Base-by-base conservation (phyloP, 768 basidiomycete species). In the Pulveroboletus frians region DNA sequence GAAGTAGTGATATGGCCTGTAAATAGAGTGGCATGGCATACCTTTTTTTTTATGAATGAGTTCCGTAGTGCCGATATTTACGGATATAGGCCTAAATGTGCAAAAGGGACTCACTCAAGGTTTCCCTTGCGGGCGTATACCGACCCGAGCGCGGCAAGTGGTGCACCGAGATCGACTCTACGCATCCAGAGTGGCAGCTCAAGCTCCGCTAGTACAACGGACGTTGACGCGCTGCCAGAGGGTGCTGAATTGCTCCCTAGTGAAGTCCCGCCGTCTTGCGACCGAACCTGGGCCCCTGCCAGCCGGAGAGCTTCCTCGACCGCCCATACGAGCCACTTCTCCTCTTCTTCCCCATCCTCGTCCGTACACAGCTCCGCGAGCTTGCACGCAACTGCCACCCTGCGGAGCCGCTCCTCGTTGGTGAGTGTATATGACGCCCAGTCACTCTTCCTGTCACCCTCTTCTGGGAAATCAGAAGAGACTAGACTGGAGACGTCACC, bases 21-120 rank as follows among this genome's bases (percentile, higher is more conserved):
- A 84, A 69, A 63, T 86, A 86, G 5, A 87, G 71, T 3, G 78
- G 76, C 57, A 82, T 69, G 0, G 85, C 84, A 54, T 76, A 82
- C 20, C 85, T 87, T 47, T 43, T 23, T 31, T 32, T 15, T 2
- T 11, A 5, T 6, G 9, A 9, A 34, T 18, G 43, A 31, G 34
- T 21, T 40, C 40, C 15, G 32, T 30, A 43, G 23, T 7, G 20
- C 15, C 4, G 7, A 23, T 21, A 36, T 32, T 27, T 8, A 9
- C 10, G 30, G 2, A 8, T 20, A 26, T 6, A 4, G 15, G n/a
- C 14, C 11, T 4, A 23, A 53, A 35, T 10, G 9, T 46, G 31
- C 8, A 9, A 15, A 32, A n/a, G 29, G 34, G 6, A 56, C 64
- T 47, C 38, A 51, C 55, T 82, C 76, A n/a, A 72, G 54, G 48